Evolutionary conservation across 805 yeast genomes (phyloP).

Genomic region (Candida sakaeoensis): DNA sequence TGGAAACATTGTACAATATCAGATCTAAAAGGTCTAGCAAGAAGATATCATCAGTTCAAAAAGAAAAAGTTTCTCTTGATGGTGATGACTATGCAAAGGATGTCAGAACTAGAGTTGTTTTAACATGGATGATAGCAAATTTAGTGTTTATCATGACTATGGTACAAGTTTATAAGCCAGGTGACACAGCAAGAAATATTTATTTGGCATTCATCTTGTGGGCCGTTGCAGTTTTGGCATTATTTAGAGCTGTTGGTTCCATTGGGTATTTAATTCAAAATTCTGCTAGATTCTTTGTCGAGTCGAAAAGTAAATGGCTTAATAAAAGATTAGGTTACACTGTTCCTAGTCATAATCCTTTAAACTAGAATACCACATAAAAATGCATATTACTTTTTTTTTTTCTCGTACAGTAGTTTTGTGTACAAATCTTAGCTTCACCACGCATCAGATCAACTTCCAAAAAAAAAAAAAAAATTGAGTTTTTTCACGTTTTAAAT

Average conservation of each 20-base stretch:
- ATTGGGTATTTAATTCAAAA: constrained; percentile 55
- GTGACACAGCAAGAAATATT: constrained; percentile 54
- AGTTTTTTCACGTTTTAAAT: too few species aligned
- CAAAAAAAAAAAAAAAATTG: too few species aligned
- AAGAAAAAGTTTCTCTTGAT: constrained; percentile 22
- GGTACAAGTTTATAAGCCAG: constrained; percentile 73
- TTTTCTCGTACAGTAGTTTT: background rate
- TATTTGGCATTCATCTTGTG: constrained; percentile 84
- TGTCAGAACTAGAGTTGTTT: constrained; percentile 91
- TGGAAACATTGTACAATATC: constrained; percentile 67
- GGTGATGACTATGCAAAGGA: constrained; percentile 91
- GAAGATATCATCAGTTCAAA: constrained; percentile 35
- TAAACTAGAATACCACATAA: constrained; percentile 18
- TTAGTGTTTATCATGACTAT: constrained; percentile 80
- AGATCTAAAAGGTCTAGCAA: constrained; percentile 66
- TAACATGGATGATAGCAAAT: constrained; percentile 87
- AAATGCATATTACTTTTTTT: background rate
- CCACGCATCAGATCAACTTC: background rate
- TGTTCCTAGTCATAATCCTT: constrained; percentile 29
- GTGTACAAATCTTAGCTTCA: background rate
- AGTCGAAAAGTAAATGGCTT: constrained; percentile 38
- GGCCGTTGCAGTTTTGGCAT: constrained; percentile 85
- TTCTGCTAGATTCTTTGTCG: constrained; percentile 34
- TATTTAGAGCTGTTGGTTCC: constrained; percentile 82
- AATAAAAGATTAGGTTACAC: constrained; percentile 38